These are phyloP conservation scores for Neurospora crassa DNA, from an alignment of 2,329 filamentous ascomycete genomes.

Conservation along the genomic window DNA sequence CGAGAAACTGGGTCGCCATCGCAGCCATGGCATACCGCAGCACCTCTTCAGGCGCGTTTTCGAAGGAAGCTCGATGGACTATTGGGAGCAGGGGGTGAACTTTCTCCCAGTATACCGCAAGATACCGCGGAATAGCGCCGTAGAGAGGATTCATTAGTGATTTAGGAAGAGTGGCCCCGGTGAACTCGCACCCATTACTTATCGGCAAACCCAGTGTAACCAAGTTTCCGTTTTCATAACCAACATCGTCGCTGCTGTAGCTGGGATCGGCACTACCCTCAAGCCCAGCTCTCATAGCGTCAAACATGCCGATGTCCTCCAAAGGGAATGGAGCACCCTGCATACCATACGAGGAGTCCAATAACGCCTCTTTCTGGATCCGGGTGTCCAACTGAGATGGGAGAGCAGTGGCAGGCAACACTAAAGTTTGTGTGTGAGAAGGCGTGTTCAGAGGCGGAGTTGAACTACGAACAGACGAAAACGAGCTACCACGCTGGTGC, in stretches of 20 bases:
- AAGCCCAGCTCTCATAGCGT: slow-evolving; percentile 10
- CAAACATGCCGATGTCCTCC: slow-evolving; percentile 9
- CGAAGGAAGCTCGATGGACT: slow-evolving; percentile 37
- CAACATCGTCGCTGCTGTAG: slow-evolving; percentile 9
- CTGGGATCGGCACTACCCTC: slow-evolving; percentile 6
- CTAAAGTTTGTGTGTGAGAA: slow-evolving; percentile 37
- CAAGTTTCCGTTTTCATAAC: slow-evolving; percentile 21
- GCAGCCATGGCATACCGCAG: slow-evolving; percentile 47
- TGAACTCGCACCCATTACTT: slow-evolving; percentile 13
- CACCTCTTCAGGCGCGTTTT: slow-evolving; percentile 32
- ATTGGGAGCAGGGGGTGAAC: slow-evolving; percentile 40
- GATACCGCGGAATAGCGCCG: slow-evolving; percentile 38
- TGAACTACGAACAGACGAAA: slow-evolving; percentile 38
- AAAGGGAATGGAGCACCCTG: slow-evolving; percentile 7
- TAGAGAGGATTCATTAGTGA: slow-evolving; percentile 27
- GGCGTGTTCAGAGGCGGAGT: slow-evolving; percentile 35
- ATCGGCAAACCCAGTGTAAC: slow-evolving; percentile 25
- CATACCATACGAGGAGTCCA: slow-evolving; percentile 15
- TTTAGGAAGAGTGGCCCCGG: slow-evolving; percentile 21
- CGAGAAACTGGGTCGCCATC: slow-evolving; percentile 42
- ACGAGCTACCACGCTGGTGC: slow-evolving; percentile 26
- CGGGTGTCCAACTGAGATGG: slow-evolving; percentile 27
- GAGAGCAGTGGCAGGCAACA: slow-evolving; percentile 33
- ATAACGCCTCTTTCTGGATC: slow-evolving; percentile 30
- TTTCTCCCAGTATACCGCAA: slow-evolving; percentile 44